Conservation (phyloP, 257 asterid species). For the Linderniella brevidens region DNA sequence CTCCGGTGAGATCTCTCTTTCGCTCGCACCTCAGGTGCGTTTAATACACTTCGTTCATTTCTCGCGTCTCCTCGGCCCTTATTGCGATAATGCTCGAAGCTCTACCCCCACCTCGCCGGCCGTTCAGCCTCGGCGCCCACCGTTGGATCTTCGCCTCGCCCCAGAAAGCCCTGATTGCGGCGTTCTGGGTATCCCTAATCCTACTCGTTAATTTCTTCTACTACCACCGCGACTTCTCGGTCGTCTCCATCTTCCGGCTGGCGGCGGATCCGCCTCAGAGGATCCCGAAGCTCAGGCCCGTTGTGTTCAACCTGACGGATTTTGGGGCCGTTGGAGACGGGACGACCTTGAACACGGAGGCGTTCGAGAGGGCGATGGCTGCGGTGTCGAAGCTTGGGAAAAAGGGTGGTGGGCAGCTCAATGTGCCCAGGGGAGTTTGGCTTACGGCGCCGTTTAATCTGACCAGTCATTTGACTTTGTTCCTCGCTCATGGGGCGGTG, state of each 20-base stretch:
- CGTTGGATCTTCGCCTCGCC: slow-evolving; percentile 13
- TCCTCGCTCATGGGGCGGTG: slow-evolving; percentile 58
- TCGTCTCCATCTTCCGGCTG: slow-evolving; percentile 23
- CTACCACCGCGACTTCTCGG: no score
- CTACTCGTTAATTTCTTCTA: no score
- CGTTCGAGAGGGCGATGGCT: slow-evolving; percentile 48
- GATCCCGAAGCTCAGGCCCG: slow-evolving; percentile 36
- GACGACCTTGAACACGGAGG: slow-evolving; percentile 38
- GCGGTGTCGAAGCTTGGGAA: slow-evolving; percentile 43
- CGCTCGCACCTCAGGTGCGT: no score
- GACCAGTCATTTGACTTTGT: slow-evolving; percentile 71
- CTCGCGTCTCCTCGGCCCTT: no score
- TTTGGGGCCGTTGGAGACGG: slow-evolving; percentile 80
- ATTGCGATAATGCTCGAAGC: no score
- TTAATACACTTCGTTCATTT: no score
- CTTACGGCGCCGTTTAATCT: slow-evolving; percentile 79
- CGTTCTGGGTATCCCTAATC: slow-evolving; percentile 14
- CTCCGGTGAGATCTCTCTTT: no score
- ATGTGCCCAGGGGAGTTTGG: slow-evolving; percentile 73
- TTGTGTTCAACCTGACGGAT: slow-evolving; percentile 40
- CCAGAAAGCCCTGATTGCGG: slow-evolving; percentile 23
- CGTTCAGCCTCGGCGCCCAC: no score
- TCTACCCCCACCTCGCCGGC: no score
- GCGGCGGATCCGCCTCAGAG: slow-evolving; percentile 12
- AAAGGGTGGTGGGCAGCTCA: slow-evolving; percentile 65